Conservation (phyloP, 2,329 filamentous ascomycete species). For the Cordyceps sp. region DNA sequence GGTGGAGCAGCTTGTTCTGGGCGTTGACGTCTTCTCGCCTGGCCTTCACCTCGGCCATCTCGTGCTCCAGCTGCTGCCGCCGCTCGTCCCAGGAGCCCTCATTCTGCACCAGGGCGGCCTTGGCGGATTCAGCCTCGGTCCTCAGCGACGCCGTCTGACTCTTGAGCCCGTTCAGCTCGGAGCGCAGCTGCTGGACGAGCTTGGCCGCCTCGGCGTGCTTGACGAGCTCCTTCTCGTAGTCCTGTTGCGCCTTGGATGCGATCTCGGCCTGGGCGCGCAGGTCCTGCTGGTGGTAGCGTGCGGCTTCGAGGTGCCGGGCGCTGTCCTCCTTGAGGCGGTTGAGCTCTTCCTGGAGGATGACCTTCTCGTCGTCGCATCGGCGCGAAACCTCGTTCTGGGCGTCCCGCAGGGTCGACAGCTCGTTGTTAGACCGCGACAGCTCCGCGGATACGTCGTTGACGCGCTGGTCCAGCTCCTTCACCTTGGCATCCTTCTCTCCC, state of each 20-base stretch:
- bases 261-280: constrained; percentile 88
- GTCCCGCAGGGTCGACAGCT: constrained; percentile 65
- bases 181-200: constrained; percentile 59
- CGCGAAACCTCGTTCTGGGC: constrained; percentile 59
- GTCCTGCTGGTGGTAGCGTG: constrained; percentile 77
- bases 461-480: constrained; percentile 68
- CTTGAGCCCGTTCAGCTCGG: constrained; percentile 68
- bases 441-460: constrained; percentile 73
- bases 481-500: constrained; percentile 60
- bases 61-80: constrained; percentile 64
- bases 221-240: constrained; percentile 85
- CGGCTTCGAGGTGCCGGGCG: constrained; percentile 61
- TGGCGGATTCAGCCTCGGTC: constrained; percentile 74
- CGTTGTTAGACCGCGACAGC: constrained; percentile 63
- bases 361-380: constrained; percentile 68
- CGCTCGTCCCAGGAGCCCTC: constrained; percentile 81
- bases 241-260: constrained; percentile 79
- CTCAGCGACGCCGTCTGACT: constrained; percentile 58
- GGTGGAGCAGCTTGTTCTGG: constrained; percentile 81
- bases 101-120: constrained; percentile 59
- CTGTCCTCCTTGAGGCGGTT: constrained; percentile 69
- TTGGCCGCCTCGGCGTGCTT: constrained; percentile 95
- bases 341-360: constrained; percentile 62
- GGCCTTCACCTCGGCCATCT: constrained; percentile 61
- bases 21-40: constrained; percentile 71